Conservation (phyloP, 2,329 filamentous ascomycete species). For the Colletotrichum trifolii region DNA sequence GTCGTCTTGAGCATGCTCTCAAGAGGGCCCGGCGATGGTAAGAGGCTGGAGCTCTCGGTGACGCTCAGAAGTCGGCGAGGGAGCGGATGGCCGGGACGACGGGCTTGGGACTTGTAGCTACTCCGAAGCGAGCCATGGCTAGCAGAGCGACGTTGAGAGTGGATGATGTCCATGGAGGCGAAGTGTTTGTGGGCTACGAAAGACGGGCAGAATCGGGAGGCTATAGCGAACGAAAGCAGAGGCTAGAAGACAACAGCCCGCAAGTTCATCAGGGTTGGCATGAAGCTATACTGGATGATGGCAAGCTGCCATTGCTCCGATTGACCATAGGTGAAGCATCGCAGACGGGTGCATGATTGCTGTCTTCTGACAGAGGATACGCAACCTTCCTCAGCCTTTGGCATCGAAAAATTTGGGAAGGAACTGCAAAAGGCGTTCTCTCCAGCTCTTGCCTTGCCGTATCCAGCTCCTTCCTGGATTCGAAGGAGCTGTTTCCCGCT, state of each 20-base stretch:
- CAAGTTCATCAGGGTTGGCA: slow-evolving; percentile 1
- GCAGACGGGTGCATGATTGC: neutral
- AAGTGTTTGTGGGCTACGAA: neutral
- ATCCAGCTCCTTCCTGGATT: too few species aligned
- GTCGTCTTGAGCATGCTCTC: slow-evolving; percentile 74
- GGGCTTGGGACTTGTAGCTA: slow-evolving; percentile 44
- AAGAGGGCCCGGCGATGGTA: slow-evolving; percentile 64
- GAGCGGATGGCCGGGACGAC: slow-evolving; percentile 32
- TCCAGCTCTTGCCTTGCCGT: too few species aligned
- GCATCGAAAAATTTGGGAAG: too few species aligned
- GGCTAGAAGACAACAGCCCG: neutral
- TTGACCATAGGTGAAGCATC: neutral
- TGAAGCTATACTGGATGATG: slow-evolving; percentile 30
- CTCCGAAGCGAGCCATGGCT: slow-evolving; percentile 54
- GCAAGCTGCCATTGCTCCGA: slow-evolving; percentile 11
- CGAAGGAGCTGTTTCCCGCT: too few species aligned
- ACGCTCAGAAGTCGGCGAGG: slow-evolving; percentile 55
- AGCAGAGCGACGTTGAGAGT: slow-evolving; percentile 46
- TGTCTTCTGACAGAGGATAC: too few species aligned
- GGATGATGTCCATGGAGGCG: slow-evolving; percentile 45
- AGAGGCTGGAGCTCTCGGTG: slow-evolving; percentile 55
- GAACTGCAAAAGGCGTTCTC: too few species aligned
- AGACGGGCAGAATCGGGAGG: slow-evolving; percentile 13
- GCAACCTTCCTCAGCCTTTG: too few species aligned
- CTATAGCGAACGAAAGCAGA: slow-evolving; percentile 25